Conservation (phyloP, 371 early-diverging fungal species). For the Globomyces sp. region DNA sequence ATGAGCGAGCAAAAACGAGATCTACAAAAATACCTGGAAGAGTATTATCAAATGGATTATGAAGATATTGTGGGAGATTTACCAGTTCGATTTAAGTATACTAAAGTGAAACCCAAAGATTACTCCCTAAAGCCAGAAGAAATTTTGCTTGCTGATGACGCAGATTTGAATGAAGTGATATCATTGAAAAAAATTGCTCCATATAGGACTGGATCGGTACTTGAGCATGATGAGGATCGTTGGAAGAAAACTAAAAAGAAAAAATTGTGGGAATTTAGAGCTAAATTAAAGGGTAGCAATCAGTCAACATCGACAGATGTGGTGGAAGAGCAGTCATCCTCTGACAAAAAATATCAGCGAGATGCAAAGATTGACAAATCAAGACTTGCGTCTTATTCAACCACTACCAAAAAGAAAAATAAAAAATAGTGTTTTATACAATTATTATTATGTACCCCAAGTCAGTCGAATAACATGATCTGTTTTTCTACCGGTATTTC, state of each 20-base stretch:
- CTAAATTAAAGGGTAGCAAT: constrained; percentile 27
- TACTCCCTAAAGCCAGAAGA: constrained; percentile 81
- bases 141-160: constrained; percentile 87
- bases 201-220: constrained; percentile 50
- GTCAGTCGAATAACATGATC: constrained; percentile 88
- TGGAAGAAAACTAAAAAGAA: constrained; percentile 61
- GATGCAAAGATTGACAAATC: constrained; percentile 3
- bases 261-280: constrained; percentile 54
- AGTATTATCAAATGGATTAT: constrained; percentile 88
- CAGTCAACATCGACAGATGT: neutral
- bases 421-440: neutral
- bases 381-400: constrained; percentile 5
- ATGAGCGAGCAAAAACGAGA: constrained; percentile 4
- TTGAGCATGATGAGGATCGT: constrained; percentile 45
- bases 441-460: constrained; percentile 56
- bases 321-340: neutral
- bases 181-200: constrained; percentile 88
- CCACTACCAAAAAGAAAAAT: constrained; percentile 10
- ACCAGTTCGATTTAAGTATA: constrained; percentile 89
- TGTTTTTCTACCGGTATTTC: constrained; percentile 81
- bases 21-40: constrained; percentile 71
- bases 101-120: constrained; percentile 65
- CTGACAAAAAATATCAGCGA: constrained; percentile 4
- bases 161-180: constrained; percentile 78
- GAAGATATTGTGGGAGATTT: constrained; percentile 89